A percentile compares a stretch with the other conserved stretches of the same genome.
phyloP scores from a whole-genome alignment of 2,329 filamentous ascomycete genomes.

The Pseudogymnoascus sp. region DNA sequence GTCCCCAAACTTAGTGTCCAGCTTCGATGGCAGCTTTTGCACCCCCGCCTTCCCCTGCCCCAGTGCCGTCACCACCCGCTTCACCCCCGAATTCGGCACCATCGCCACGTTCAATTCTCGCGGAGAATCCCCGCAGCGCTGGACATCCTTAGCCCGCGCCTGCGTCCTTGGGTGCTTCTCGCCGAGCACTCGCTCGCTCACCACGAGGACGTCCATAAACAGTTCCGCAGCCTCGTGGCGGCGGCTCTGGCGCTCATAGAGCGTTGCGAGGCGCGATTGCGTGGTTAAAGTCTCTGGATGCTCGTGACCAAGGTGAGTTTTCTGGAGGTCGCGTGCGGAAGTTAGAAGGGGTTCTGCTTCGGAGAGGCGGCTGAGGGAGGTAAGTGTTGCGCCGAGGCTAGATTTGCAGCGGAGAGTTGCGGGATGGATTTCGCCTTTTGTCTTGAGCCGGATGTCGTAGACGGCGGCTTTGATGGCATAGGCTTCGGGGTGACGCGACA shows the following conservation, averaged over 20 bases:
- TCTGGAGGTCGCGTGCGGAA: neutral
- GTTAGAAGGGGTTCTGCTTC: neutral
- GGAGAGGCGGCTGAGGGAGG: neutral
- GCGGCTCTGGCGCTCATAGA: neutral
- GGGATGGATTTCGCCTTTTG: neutral
- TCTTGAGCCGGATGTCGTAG: neutral
- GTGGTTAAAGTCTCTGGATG: neutral
- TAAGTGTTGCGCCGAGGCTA: neutral
- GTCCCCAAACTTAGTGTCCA: neutral
- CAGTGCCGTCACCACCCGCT: neutral
- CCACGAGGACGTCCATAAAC: neutral
- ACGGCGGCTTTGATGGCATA: neutral
- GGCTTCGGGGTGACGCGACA: neutral
- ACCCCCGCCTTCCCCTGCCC: neutral
- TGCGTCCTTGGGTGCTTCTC: neutral
- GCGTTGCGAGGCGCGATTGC: neutral
- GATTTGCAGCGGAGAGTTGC: neutral
- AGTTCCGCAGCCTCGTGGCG: neutral
- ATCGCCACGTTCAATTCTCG: neutral
- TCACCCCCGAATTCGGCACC: neutral
- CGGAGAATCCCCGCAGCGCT: neutral
- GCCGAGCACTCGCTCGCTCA: neutral
- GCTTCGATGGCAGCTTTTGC: neutral
- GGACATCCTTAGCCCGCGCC: neutral
- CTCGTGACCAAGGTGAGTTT: neutral